phyloP scores from a whole-genome alignment of 2,329 filamentous ascomycete genomes.

The Shiraia sp. region DNA sequence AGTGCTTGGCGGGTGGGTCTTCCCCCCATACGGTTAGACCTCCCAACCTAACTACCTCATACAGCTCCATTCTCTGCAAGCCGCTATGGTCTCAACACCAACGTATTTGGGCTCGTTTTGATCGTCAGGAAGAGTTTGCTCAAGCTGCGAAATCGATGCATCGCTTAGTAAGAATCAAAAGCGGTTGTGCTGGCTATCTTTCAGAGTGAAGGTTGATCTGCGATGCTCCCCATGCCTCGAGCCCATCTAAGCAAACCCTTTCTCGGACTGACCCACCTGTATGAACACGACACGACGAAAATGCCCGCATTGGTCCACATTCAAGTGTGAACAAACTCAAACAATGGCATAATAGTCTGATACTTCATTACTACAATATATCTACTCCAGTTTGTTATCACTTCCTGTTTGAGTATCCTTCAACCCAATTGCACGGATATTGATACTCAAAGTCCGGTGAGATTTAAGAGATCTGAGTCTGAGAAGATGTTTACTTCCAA shows the following conservation, averaged over 20 bases:
- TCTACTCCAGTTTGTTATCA: not conserved
- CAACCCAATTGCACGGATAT: too few species aligned
- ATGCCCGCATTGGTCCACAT: slow-evolving; percentile 15
- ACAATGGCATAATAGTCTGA: not conserved
- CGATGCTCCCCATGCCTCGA: slow-evolving; percentile 27
- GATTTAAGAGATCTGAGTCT: too few species aligned
- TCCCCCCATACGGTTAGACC: slow-evolving; percentile 30
- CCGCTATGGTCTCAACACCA: slow-evolving; percentile 43
- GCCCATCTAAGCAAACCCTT: slow-evolving; percentile 33
- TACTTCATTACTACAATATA: not conserved
- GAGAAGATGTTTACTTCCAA: too few species aligned
- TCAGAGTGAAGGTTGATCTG: slow-evolving; percentile 11
- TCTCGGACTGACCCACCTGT: slow-evolving; percentile 39
- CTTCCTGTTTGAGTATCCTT: too few species aligned
- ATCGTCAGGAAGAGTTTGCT: slow-evolving; percentile 47
- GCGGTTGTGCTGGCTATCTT: slow-evolving; percentile 12
- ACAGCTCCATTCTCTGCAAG: slow-evolving; percentile 33
- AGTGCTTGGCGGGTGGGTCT: slow-evolving; percentile 23
- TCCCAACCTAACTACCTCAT: slow-evolving; percentile 31
- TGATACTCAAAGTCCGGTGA: too few species aligned
- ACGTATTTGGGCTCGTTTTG: slow-evolving; percentile 69
- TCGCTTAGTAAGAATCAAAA: slow-evolving; percentile 5
- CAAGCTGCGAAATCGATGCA: slow-evolving; percentile 11
- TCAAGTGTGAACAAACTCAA: not conserved
- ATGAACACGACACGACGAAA: slow-evolving; percentile 16